These are phyloP conservation scores for Ophiostoma australiae DNA, from an alignment of 2,329 filamentous ascomycete species.

Conservation along the genomic window DNA sequence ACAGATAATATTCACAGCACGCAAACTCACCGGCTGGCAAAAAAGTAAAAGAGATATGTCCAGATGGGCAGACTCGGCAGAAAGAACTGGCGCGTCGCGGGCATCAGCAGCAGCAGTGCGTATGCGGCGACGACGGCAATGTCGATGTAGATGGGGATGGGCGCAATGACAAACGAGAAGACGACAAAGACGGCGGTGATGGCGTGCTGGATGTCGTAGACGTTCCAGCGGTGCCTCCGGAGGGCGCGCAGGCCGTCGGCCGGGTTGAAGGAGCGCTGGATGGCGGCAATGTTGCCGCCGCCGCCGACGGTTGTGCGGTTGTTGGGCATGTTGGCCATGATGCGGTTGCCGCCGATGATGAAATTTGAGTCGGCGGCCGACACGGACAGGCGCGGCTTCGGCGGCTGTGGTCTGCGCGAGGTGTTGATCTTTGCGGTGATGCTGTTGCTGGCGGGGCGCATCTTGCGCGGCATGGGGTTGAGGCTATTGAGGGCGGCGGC, in stretches of 20 bases:
- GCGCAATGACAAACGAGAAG: conserved; percentile 79
- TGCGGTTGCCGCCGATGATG: conserved; percentile 17
- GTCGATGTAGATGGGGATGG: conserved; percentile 75
- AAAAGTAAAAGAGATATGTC: conserved; percentile 86
- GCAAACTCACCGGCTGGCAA: conserved; percentile 75
- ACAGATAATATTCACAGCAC: too few relatives aligned
- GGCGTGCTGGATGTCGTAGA: conserved; percentile 81
- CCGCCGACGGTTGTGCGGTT: conserved; percentile 1
- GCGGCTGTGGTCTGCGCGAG: conserved; percentile 17
- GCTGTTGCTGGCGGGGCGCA: conserved; percentile 27
- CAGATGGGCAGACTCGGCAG: conserved; percentile 80
- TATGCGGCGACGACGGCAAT: conserved; percentile 63
- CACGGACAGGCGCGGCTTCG: conserved; percentile 24
- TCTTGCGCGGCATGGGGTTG: conserved; percentile 35
- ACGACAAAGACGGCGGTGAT: conserved; percentile 68
- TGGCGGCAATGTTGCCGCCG: conserved; percentile 60
- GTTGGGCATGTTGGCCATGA: conserved; percentile 18
- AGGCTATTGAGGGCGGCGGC: conserved; percentile 32
- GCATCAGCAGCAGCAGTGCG: conserved; percentile 68
- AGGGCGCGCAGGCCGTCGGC: conserved; percentile 71
- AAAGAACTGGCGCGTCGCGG: conserved; percentile 85
- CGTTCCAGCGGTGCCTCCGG: conserved; percentile 71
- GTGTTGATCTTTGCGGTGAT: conserved; percentile 15
- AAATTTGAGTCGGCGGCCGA: conserved; percentile 28
- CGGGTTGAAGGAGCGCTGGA: conserved; percentile 79